A percentile compares a stretch with the other conserved stretches of the same genome.
Evolutionary conservation across 306 rosid genomes (phyloP).

Genomic region (Glycine latifolia): DNA sequence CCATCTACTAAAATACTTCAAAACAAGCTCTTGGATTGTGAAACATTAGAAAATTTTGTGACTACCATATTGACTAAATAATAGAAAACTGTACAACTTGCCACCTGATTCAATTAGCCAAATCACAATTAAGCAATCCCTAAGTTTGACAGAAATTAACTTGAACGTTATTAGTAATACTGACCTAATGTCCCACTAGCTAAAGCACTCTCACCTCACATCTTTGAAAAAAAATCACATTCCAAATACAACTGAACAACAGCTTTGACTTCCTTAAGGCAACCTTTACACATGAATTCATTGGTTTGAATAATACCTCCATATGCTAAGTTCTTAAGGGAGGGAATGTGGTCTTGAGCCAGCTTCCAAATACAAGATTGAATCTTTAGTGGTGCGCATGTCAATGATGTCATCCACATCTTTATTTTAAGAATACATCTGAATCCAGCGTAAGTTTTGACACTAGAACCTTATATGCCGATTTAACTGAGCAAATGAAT

Average conservation of each 20-base stretch:
- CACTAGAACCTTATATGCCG: background rate
- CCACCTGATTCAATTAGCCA: background rate
- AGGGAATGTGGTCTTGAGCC: background rate
- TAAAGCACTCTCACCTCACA: background rate
- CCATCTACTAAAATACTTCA: background rate
- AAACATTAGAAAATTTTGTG: background rate
- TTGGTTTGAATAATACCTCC: background rate
- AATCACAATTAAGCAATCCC: no score
- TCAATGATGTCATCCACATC: background rate
- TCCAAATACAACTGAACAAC: background rate
- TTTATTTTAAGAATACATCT: no score
- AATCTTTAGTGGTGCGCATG: background rate
- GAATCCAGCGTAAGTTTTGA: no score
- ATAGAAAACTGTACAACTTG: background rate
- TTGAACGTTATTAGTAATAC: no score
- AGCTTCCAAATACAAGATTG: background rate
- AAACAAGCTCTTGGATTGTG: background rate
- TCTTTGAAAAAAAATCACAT: background rate
- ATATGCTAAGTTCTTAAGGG: background rate
- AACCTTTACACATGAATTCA: background rate
- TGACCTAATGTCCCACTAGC: background rate
- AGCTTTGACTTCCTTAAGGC: background rate
- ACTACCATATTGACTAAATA: background rate
- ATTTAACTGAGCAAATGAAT: background rate
- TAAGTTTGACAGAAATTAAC: no score